phyloP scores from a whole-genome alignment of 805 yeast species.

The Wickerhamomyces chambardii region DNA sequence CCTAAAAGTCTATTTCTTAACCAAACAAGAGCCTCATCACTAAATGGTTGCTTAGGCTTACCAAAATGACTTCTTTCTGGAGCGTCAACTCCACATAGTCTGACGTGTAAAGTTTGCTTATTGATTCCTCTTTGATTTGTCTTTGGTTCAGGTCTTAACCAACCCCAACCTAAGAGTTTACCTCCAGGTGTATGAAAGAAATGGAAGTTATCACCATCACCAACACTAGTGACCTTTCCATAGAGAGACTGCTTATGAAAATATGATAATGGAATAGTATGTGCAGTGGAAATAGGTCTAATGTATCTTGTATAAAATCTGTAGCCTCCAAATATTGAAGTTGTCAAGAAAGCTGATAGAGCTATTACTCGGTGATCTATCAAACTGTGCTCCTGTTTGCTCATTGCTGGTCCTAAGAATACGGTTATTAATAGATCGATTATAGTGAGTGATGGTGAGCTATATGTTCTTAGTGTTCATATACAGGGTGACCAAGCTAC shows the following conservation, averaged over 20 bases:
- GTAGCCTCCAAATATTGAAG: conserved; percentile 31
- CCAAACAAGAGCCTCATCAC: conserved; percentile 83
- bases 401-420: too few species aligned
- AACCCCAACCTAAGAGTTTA: conserved; percentile 81
- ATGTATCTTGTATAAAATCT: conserved; percentile 35
- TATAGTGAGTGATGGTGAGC: too few species aligned
- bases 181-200: conserved; percentile 96
- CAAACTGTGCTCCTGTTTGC: too few species aligned
- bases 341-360: conserved; percentile 23
- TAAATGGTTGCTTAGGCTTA: conserved; percentile 79
- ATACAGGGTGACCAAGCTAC: too few species aligned
- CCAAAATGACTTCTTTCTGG: conserved; percentile 96
- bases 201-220: conserved; percentile 94
- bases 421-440: too few species aligned
- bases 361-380: conserved; percentile 15
- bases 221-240: conserved; percentile 84
- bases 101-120: conserved; percentile 65
- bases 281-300: conserved; percentile 39
- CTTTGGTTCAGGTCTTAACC: conserved; percentile 65
- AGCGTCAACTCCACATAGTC: conserved; percentile 93
- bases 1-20: conserved; percentile 58
- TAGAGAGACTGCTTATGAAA: conserved; percentile 36
- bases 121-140: conserved; percentile 35
- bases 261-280: conserved; percentile 37
- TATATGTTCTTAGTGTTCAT: too few species aligned